Evolutionary conservation across 148 eudicot species (phyloP).

Genomic region (Pharnaceum exiguum): DNA sequence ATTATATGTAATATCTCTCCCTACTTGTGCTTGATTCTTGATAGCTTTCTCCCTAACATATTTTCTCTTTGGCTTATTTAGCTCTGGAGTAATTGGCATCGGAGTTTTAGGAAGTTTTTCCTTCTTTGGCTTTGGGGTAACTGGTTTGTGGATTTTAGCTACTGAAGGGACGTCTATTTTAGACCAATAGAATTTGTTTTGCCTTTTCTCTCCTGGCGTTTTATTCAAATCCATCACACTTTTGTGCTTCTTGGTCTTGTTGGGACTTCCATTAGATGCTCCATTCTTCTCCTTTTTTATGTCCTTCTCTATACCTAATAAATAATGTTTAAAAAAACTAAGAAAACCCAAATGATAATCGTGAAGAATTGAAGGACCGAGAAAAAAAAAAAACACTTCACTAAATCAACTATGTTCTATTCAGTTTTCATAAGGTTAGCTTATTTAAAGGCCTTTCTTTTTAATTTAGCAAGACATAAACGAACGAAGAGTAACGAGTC

Average conservation of each 20-base stretch:
- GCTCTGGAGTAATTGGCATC: background rate
- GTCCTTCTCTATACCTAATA: background rate
- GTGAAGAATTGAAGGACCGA: too few relatives aligned
- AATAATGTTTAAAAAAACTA: background rate
- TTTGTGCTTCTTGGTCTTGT: constrained; percentile 7
- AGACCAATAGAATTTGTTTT: constrained; percentile 24
- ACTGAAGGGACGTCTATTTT: constrained; percentile 23
- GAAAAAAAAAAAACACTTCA: too few relatives aligned
- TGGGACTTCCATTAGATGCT: background rate
- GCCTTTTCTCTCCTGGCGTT: constrained; percentile 13
- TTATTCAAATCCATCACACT: background rate
- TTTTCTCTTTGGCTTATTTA: background rate
- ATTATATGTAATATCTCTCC: too few relatives aligned
- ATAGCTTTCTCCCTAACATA: background rate
- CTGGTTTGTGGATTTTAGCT: too few relatives aligned
- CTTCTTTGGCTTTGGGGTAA: background rate
- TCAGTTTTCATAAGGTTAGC: too few relatives aligned
- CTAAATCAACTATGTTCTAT: too few relatives aligned
- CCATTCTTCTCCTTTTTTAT: too few relatives aligned
- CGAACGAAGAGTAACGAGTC: too few relatives aligned
- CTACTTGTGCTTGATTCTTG: background rate
- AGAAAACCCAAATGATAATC: background rate
- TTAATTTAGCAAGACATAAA: too few relatives aligned
- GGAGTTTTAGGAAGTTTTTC: background rate
- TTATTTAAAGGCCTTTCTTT: too few relatives aligned